phyloP scores from a whole-genome alignment of 2,329 filamentous ascomycete genomes.

The Hirsutella thompsonii region DNA sequence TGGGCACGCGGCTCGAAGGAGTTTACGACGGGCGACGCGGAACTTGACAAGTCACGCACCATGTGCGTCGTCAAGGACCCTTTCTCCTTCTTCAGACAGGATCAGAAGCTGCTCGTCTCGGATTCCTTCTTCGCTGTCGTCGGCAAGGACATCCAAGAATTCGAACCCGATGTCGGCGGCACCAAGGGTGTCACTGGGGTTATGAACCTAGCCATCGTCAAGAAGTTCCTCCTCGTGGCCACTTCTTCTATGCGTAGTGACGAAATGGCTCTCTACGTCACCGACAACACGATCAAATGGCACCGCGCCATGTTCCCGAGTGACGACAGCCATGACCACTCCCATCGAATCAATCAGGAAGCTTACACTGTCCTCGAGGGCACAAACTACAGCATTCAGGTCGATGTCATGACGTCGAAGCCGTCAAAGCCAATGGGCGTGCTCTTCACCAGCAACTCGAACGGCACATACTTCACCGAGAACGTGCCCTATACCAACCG shows the following conservation, averaged over 20 bases:
- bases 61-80: constrained; percentile 69
- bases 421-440: constrained; percentile 65
- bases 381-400: constrained; percentile 94
- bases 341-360: constrained; percentile 54
- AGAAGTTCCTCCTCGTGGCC: constrained; percentile 77
- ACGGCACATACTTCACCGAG: constrained; percentile 88
- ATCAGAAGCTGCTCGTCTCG: constrained; percentile 69
- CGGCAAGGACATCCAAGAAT: constrained; percentile 39
- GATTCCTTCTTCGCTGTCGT: constrained; percentile 64
- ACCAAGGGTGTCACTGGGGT: constrained; percentile 66
- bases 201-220: constrained; percentile 69
- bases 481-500: constrained; percentile 91
- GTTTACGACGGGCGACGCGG: constrained; percentile 57
- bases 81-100: constrained; percentile 56
- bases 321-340: constrained; percentile 65
- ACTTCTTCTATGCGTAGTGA: constrained; percentile 67
- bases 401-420: constrained; percentile 70
- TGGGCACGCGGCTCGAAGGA: constrained; percentile 71
- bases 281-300: constrained; percentile 73
- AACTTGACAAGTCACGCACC: constrained; percentile 56
- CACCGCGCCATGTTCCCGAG: constrained; percentile 81
- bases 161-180: constrained; percentile 66
- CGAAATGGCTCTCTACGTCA: constrained; percentile 86
- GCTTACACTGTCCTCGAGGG: constrained; percentile 92
- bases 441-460: constrained; percentile 91